A percentile compares a stretch with the other conserved stretches of the same genome.
phyloP scores from a whole-genome alignment of 225 moss, liverwort and hornwort genomes.

The Lunularia cruciata region DNA sequence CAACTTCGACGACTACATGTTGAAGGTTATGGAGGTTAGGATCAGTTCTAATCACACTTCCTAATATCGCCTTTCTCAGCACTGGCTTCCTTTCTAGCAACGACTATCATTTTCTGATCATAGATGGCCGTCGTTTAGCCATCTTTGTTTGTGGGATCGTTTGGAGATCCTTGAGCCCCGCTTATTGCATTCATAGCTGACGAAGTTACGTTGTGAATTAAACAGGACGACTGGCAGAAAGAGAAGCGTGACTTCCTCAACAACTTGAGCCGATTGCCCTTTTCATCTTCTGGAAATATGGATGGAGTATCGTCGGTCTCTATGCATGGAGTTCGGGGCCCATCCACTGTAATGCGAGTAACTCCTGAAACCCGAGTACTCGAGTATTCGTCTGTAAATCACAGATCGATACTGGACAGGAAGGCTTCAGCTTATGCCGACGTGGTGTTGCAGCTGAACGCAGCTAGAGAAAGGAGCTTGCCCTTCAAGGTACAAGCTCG shows the following conservation, averaged over 20 bases:
- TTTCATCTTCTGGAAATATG: slow-evolving; percentile 49
- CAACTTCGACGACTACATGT: slow-evolving; percentile 85
- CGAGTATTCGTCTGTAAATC: slow-evolving; percentile 50
- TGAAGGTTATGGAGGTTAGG: slow-evolving; percentile 82
- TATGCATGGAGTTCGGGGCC: slow-evolving; percentile 59
- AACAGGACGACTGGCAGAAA: slow-evolving; percentile 89
- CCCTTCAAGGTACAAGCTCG: slow-evolving; percentile 68
- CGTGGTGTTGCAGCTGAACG: slow-evolving; percentile 67
- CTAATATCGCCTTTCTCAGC: not conserved
- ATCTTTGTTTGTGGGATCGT: not conserved
- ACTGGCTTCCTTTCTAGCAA: too few relatives aligned
- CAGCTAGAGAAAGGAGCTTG: slow-evolving; percentile 80
- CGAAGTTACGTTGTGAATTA: not conserved
- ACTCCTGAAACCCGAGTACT: slow-evolving; percentile 45
- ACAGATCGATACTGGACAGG: slow-evolving; percentile 56
- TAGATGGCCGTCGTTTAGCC: not conserved
- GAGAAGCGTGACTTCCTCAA: slow-evolving; percentile 95
- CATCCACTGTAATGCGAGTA: slow-evolving; percentile 40
- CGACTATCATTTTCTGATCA: not conserved
- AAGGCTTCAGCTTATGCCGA: slow-evolving; percentile 80
- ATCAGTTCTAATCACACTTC: too few relatives aligned
- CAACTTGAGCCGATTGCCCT: slow-evolving; percentile 83
- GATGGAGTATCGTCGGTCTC: slow-evolving; percentile 50
- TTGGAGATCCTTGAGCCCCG: not conserved
- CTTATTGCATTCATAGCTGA: not conserved